Conservation (phyloP, 768 basidiomycete genomes). For the Cystobasidium ongulense region DNA sequence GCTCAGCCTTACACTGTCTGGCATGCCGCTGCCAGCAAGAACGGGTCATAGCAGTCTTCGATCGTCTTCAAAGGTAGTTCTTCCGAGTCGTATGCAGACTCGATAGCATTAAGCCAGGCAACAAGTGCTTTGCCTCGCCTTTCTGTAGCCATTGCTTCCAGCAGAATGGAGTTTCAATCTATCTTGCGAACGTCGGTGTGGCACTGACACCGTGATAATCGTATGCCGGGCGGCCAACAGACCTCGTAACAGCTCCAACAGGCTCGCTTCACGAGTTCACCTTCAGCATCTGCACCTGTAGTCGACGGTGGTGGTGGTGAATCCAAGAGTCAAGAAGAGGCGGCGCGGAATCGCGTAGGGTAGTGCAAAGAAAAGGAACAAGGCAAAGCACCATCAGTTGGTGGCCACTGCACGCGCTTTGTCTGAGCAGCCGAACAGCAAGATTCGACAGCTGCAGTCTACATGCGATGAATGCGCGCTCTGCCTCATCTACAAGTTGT, state of each 20-base stretch:
- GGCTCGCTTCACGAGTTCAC: not conserved
- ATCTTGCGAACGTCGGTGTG: not conserved
- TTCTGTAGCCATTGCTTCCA: not conserved
- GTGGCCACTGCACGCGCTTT: not conserved
- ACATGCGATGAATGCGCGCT: not conserved
- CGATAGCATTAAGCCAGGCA: slow-evolving; percentile 13
- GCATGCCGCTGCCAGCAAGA: not conserved
- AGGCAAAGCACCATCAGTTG: no score
- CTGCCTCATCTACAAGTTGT: not conserved
- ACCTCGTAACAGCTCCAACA: not conserved
- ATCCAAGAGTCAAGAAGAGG: not conserved
- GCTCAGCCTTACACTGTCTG: not conserved
- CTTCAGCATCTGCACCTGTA: not conserved
- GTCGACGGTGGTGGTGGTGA: no score
- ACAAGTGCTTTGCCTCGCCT: slow-evolving; percentile 11
- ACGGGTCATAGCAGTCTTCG: slow-evolving; percentile 16
- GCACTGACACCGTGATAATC: not conserved
- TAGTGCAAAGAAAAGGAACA: no score
- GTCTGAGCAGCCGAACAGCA: not conserved
- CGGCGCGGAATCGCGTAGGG: no score
- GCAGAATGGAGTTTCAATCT: not conserved
- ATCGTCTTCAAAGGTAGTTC: not conserved
- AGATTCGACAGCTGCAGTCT: not conserved
- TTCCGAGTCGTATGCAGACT: not conserved
- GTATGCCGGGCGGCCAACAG: not conserved